Base-by-base conservation (phyloP, 495 filamentous ascomycete species). In the Baudoinia panamericana region DNA sequence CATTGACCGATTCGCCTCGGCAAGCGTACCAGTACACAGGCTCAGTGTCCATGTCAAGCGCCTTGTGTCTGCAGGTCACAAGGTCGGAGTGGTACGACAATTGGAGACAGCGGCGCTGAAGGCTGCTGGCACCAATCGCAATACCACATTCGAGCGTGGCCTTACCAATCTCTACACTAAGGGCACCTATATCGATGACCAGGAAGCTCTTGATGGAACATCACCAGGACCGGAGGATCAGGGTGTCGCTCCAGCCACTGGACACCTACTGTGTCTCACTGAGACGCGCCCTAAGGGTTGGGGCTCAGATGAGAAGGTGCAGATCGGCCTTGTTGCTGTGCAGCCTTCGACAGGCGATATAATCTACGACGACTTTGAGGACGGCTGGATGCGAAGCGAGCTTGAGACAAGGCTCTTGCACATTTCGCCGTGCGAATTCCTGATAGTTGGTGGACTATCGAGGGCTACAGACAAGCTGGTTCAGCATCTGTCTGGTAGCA, bases 31-130 rank as follows among this genome's bases (percentile, higher is more conserved):
- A 0, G 80, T 88, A 0, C 92, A 93, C 52, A 75, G 92, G 28
- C 64, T 99, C 12, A 83, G 84, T 53, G 88, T 99, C 4, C 90
- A 96, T 55, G 88, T 90, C 21, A 95, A 95, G 58, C 80, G 92
- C 5, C 71, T 99, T 0, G 81, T 99, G 11, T 73, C 78, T 2
- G 85, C 90, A 0, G 90, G 90, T 4, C 79, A 95, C 56, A 99
- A 99, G 56, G 87, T 99, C 32, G 90, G 90, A 11, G 78, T 99
- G 7, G 90, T 99, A 1, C 70, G 92, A 15, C 90, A 99, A 61
- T 65, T 93, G n/a, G 90, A 99, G 61, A 99, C 90, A 0, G 90
- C 90, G n/a, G 90, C 90, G 0, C 64, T 99, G 42, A 99, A 99
- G 56, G 92, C 92, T 25, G 90, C 77, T 6, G 92, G 90, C 5